Evolutionary conservation across 2,329 filamentous ascomycete species (phyloP), one percentile per base, ranked within the genome.

Genomic region (Hypoxylon sp.): DNA sequence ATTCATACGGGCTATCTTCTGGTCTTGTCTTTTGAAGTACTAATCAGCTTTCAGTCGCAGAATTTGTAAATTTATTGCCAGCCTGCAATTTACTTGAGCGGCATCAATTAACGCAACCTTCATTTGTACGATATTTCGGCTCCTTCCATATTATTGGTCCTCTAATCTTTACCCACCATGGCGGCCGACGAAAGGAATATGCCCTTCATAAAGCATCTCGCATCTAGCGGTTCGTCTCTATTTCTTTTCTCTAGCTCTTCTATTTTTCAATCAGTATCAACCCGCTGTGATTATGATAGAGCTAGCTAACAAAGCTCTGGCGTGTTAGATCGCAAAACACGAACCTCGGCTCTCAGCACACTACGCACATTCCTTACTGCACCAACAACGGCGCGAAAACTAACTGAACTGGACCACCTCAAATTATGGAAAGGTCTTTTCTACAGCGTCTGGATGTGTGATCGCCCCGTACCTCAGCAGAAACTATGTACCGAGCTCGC

Each of bases 341-440:
- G 93, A 77, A 92, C 91, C 77, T 86, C 91, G 69, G 92, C 94
- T 60, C 87, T 98, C 78, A 82, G 87, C 58, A 93, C 91, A 51
- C 89, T 98, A 28, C 89, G 90, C 72, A 86, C 89, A 53, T 98
- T 93, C 84, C 90, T 98, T 78, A 86, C 88, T 68, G 85, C 87
- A 67, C 86, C 87, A 43, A 79, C 82, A 38, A 75, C 80, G 41
- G 67, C 80, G 74, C 83, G 79, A 60, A 79, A 85, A 59, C 87
- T 98, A 67, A 82, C 87, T 17, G 83, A 87, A 43, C 79, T 91
- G 72, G 94, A 97, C 71, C 84, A 93, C 53, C 84, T 95, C 67
- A 97, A 97, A 83, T 87, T 98, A 71, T 97, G 94, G 93, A 97
- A 97, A 78, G 95, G 94, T 4, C 87, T 98, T 19, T 98, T 96